A percentile compares a stretch with the other conserved stretches of the same genome.
Evolutionary conservation across 2,329 filamentous ascomycete genomes (phyloP).

Genomic region (Proliferodiscus dingleyae): DNA sequence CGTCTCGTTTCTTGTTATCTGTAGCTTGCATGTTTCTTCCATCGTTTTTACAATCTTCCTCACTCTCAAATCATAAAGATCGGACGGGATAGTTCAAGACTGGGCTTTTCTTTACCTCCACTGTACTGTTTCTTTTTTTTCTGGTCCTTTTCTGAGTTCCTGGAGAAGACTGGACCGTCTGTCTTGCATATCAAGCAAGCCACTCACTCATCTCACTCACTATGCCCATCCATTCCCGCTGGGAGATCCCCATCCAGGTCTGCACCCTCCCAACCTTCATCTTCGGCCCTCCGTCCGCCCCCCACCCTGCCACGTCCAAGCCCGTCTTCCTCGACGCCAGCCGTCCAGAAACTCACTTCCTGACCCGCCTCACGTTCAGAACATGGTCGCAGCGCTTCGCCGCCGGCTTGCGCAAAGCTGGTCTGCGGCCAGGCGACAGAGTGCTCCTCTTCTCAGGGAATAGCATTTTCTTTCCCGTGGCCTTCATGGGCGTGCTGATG

Average conservation of each 20-base stretch:
- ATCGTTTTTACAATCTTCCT: too few relatives aligned
- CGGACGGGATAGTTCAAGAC: too few relatives aligned
- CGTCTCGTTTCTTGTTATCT: too few relatives aligned
- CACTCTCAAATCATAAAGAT: too few relatives aligned
- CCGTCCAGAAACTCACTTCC: constrained; percentile 59
- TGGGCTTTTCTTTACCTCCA: too few relatives aligned
- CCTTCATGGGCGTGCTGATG: constrained; percentile 71
- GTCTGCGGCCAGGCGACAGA: constrained; percentile 62
- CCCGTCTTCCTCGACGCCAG: constrained; percentile 59
- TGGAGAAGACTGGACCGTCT: too few relatives aligned
- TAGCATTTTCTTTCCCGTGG: constrained; percentile 64
- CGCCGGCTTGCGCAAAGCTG: constrained; percentile 58
- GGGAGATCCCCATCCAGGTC: constrained; percentile 16
- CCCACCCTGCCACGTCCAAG: constrained; percentile 36
- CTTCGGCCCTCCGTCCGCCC: constrained; percentile 43
- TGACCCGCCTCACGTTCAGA: constrained; percentile 61
- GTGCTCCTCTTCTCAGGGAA: constrained; percentile 72
- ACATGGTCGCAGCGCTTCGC: constrained; percentile 69
- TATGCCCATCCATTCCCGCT: constrained; percentile 26
- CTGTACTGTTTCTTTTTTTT: too few relatives aligned
- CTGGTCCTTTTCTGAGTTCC: too few relatives aligned
- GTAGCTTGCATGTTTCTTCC: too few relatives aligned
- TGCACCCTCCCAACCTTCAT: constrained; percentile 53
- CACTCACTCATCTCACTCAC: background rate
- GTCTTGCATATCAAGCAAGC: too few relatives aligned